Conservation (phyloP, 208 protist genomes). For the Wallacemonas rigidus region DNA sequence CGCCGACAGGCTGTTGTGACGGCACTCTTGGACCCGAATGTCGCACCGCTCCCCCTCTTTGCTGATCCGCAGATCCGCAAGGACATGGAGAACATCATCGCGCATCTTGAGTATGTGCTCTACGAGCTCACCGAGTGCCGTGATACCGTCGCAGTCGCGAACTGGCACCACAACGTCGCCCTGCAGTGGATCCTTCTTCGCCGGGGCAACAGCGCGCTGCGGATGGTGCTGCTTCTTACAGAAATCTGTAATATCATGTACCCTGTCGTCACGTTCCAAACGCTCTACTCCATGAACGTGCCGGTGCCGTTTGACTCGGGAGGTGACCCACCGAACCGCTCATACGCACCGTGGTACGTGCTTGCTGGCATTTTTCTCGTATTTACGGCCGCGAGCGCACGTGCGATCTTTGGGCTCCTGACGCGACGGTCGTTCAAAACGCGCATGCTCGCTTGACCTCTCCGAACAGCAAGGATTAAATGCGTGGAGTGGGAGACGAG, state of each 20-base stretch:
- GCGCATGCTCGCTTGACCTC: slow-evolving; percentile 45
- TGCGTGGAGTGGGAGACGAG: no score
- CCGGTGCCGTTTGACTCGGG: slow-evolving; percentile 62
- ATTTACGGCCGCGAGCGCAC: slow-evolving; percentile 37
- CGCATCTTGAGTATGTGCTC: slow-evolving; percentile 68
- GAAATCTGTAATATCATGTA: slow-evolving; percentile 86
- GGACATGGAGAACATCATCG: slow-evolving; percentile 62
- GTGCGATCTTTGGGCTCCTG: slow-evolving; percentile 44
- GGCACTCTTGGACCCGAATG: slow-evolving; percentile 61
- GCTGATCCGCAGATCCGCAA: slow-evolving; percentile 43
- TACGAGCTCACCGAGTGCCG: slow-evolving; percentile 80
- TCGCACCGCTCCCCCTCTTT: slow-evolving; percentile 63
- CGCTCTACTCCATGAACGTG: slow-evolving; percentile 86
- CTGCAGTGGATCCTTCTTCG: slow-evolving; percentile 68
- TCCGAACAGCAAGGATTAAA: no score
- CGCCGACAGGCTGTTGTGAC: slow-evolving; percentile 72
- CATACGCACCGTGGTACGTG: slow-evolving; percentile 66
- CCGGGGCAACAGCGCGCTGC: slow-evolving; percentile 72
- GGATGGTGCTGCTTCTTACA: slow-evolving; percentile 68
- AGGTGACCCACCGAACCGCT: slow-evolving; percentile 44
- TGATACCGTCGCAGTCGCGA: slow-evolving; percentile 78
- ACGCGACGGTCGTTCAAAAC: slow-evolving; percentile 58
- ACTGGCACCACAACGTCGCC: slow-evolving; percentile 88
- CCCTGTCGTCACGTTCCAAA: slow-evolving; percentile 76
- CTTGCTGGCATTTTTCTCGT: slow-evolving; percentile 45